A percentile compares a stretch with the other conserved stretches of the same genome.
Evolutionary conservation across 306 rosid genomes (phyloP).

Genomic region (Hippophae rhamnoides): DNA sequence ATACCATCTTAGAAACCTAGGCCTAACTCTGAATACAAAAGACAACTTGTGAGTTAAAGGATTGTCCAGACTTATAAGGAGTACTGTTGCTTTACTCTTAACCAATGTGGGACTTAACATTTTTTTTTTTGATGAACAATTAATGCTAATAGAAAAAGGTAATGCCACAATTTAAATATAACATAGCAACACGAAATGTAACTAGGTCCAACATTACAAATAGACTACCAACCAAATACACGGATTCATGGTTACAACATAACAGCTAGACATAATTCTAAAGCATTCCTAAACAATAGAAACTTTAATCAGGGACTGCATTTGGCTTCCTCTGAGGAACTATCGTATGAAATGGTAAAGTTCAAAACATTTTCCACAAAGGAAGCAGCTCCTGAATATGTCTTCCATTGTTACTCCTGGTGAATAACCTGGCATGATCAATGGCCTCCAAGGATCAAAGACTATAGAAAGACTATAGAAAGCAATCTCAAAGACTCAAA

Average conservation of each 20-base stretch:
- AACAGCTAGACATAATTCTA: neutral
- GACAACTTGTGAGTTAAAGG: too few relatives aligned
- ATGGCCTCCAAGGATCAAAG: constrained; percentile 27
- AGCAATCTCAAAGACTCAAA: constrained; percentile 3
- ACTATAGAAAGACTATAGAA: too few relatives aligned
- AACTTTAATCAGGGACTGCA: neutral
- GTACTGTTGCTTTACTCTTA: too few relatives aligned
- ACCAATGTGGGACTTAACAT: too few relatives aligned
- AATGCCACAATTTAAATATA: neutral
- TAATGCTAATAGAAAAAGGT: too few relatives aligned
- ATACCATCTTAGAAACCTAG: too few relatives aligned
- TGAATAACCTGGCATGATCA: constrained; percentile 31
- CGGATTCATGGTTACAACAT: neutral
- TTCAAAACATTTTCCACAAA: neutral
- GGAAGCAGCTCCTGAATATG: neutral
- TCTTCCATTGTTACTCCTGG: constrained; percentile 34
- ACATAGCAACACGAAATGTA: too few relatives aligned
- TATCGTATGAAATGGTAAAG: neutral
- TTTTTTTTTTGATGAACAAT: too few relatives aligned
- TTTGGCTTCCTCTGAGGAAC: constrained; percentile 1
- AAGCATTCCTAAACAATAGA: neutral
- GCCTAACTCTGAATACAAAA: too few relatives aligned
- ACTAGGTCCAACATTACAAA: neutral
- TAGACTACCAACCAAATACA: neutral
- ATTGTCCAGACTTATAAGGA: too few relatives aligned